These are phyloP conservation scores for Penicillium cinerascens DNA, from an alignment of 495 filamentous ascomycete species.

Conservation along the genomic window DNA sequence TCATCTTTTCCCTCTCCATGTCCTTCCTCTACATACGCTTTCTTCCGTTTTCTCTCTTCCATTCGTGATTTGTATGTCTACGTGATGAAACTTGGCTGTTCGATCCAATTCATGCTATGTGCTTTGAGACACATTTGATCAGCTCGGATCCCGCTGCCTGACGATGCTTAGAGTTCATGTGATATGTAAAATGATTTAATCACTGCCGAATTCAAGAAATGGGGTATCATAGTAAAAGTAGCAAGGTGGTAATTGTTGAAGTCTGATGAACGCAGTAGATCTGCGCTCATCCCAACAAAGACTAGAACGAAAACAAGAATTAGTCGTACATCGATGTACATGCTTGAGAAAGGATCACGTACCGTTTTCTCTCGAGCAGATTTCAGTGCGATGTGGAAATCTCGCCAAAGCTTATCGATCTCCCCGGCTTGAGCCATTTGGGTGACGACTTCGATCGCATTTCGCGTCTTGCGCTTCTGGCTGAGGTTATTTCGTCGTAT, in stretches of 20 bases:
- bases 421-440: conserved; percentile 53
- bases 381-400: conserved; percentile 57
- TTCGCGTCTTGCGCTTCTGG: conserved; percentile 47
- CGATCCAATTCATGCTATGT: conserved; percentile 2
- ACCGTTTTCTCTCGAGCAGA: conserved; percentile 19
- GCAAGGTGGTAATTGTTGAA: background rate
- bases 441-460: conserved; percentile 56
- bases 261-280: background rate
- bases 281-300: background rate
- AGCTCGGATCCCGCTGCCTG: background rate
- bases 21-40: conserved; percentile 18
- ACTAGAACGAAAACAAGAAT: background rate
- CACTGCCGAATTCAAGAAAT: background rate
- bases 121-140: background rate
- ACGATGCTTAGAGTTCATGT: background rate
- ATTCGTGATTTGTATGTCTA: conserved; percentile 28
- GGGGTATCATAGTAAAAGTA: background rate
- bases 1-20: conserved; percentile 24
- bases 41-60: conserved; percentile 21
- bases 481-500: conserved; percentile 52
- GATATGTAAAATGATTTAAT: background rate
- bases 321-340: background rate
- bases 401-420: conserved; percentile 54
- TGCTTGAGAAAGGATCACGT: background rate
- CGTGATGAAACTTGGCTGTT: conserved; percentile 32